Conservation (phyloP, 2,329 filamentous ascomycete genomes). For the Coniella vitis region DNA sequence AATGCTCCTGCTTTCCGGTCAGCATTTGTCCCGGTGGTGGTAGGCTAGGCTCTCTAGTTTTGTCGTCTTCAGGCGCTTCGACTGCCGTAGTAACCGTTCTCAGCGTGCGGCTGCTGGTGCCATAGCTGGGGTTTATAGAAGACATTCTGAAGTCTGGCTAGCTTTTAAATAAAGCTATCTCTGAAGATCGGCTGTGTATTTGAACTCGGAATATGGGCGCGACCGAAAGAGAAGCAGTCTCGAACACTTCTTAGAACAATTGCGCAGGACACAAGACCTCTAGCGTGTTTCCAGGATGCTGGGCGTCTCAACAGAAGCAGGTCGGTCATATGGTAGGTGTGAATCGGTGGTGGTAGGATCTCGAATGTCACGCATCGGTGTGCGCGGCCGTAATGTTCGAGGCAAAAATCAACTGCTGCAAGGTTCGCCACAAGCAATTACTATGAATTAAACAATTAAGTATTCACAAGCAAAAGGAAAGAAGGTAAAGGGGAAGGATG, state of each 20-base stretch:
- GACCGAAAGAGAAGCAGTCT: no score
- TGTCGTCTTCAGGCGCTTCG: slow-evolving; percentile 20
- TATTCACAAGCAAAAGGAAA: slow-evolving; percentile 2
- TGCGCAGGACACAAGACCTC: neutral
- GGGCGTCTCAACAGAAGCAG: no score
- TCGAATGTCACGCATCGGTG: no score
- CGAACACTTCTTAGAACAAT: no score
- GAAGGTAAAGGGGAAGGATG: neutral
- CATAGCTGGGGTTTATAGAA: slow-evolving; percentile 1
- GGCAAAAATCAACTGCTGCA: no score
- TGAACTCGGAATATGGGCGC: neutral
- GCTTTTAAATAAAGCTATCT: neutral
- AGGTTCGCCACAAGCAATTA: no score
- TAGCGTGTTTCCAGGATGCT: neutral
- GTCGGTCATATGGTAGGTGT: no score
- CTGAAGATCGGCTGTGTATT: no score
- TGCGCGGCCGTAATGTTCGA: no score
- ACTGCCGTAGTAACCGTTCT: neutral
- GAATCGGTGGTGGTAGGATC: no score
- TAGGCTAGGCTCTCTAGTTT: slow-evolving; percentile 22
- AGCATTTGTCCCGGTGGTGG: slow-evolving; percentile 45
- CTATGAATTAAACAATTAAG: neutral
- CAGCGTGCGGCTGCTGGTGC: slow-evolving; percentile 4
- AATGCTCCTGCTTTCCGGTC: slow-evolving; percentile 97
- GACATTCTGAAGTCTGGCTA: neutral